These are phyloP conservation scores for Torulaspora maleeae DNA, from an alignment of 805 yeast genomes.

Conservation along the genomic window DNA sequence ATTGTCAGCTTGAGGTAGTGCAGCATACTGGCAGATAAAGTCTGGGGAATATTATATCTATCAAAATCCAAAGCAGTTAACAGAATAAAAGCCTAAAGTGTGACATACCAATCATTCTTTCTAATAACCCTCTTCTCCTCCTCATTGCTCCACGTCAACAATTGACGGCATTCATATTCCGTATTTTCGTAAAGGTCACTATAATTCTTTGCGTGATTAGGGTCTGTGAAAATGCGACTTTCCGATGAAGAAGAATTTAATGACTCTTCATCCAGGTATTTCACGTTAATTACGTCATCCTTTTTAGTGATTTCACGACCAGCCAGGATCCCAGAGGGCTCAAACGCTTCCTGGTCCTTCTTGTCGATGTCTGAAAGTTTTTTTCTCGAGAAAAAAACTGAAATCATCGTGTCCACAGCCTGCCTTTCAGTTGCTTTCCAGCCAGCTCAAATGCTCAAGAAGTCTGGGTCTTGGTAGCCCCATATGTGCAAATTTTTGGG, in stretches of 20 bases:
- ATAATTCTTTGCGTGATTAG: slow-evolving; percentile 45
- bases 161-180: slow-evolving; percentile 50
- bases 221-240: slow-evolving; percentile 33
- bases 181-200: slow-evolving; percentile 43
- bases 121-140: slow-evolving; percentile 48
- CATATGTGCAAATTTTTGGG: no score
- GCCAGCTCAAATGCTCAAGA: no score
- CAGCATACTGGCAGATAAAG: slow-evolving; percentile 52
- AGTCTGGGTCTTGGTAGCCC: no score
- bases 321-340: no score
- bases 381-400: no score
- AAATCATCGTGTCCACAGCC: no score
- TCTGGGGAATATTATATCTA: slow-evolving; percentile 53
- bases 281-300: no score
- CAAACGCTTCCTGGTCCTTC: no score
- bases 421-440: no score
- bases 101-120: slow-evolving; percentile 53
- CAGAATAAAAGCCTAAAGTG: slow-evolving; percentile 55
- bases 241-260: slow-evolving; percentile 8
- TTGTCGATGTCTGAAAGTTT: no score
- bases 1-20: slow-evolving; percentile 48
- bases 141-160: slow-evolving; percentile 48
- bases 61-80: slow-evolving; percentile 57
- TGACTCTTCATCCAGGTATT: slow-evolving; percentile 6
- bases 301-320: no score